Evolutionary conservation across 1,284 basidiomycete species (phyloP), one percentile per base, ranked within the genome.

Genomic region (Tylopilus sp.): DNA sequence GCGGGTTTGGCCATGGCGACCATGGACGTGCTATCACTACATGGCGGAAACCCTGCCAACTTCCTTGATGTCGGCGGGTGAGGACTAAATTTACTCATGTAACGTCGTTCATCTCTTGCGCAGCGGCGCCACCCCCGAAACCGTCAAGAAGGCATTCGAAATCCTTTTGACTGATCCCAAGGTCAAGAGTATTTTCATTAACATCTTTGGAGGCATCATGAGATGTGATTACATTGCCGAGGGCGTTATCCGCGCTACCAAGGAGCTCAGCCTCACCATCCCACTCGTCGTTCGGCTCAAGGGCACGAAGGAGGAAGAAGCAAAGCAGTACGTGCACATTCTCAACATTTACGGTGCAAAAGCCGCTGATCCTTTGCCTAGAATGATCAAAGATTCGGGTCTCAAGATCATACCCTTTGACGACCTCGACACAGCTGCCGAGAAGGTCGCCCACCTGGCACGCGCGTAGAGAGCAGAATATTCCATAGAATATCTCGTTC

Each of bases 1-100:
- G 98, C 98, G 68, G 98, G 98, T 80, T 86, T 99, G 69, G 98
- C 98, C 64, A 99, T 99, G 98, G 98, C 98, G 37, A 99, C 98
- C 64, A 99, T 99, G 96, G 98, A 99, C 79, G 97, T 99, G 42
- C 87, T 99, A 67, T 91, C 96, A 70, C 86, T 98, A 68, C 94
- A 98, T 79, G 96, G 97, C 66, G 96, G 96, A 70, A 92, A 96
- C 77, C 98, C 98, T 17, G 98, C 98, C 71, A 99, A 99, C 83
- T 99, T 98, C 89, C 87, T 99, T 71, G 97, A 99, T 76, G 96
- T 98, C 66, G 97, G 97, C 86, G 97, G 94, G 93, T 92, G 34
- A 71, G 70, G 42, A 58, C 17, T 52, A 9, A 1, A 31, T 48
- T 55, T 63, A 53, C 19, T 68, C 35, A 16, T 39, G 25, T 63